A percentile compares a stretch with the other conserved stretches of the same genome.
These are phyloP conservation scores for Cardamine resedifolia DNA, from an alignment of 345 rosid genomes.

Conservation along the genomic window DNA sequence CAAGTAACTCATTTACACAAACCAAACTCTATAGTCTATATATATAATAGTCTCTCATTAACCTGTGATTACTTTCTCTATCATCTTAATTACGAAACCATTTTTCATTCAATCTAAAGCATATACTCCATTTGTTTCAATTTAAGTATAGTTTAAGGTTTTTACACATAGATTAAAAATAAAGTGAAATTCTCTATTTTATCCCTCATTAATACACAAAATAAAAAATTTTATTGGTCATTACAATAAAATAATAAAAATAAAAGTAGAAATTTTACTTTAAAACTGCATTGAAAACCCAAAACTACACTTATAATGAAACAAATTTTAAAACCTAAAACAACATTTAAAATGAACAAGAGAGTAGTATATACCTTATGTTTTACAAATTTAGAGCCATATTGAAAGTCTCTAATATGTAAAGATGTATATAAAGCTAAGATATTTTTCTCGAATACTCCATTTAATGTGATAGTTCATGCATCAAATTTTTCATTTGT, in stretches of 20 bases:
- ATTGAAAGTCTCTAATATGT: not conserved
- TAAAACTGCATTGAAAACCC: no score
- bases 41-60: not conserved
- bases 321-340: no score
- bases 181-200: no score
- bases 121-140: no score
- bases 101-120: not conserved
- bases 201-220: no score
- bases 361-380: not conserved
- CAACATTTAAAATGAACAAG: no score
- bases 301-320: no score
- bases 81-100: not conserved
- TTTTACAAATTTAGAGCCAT: not conserved
- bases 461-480: not conserved
- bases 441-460: not conserved
- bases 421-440: not conserved
- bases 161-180: no score
- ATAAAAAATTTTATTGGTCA: no score
- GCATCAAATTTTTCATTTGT: not conserved
- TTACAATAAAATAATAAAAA: no score
- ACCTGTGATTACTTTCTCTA: not conserved
- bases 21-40: not conserved
- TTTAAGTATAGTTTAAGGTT: no score
- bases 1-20: not conserved
- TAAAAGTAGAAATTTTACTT: no score